Base-by-base conservation (phyloP, 306 rosid genomes). In the Delonix regia region DNA sequence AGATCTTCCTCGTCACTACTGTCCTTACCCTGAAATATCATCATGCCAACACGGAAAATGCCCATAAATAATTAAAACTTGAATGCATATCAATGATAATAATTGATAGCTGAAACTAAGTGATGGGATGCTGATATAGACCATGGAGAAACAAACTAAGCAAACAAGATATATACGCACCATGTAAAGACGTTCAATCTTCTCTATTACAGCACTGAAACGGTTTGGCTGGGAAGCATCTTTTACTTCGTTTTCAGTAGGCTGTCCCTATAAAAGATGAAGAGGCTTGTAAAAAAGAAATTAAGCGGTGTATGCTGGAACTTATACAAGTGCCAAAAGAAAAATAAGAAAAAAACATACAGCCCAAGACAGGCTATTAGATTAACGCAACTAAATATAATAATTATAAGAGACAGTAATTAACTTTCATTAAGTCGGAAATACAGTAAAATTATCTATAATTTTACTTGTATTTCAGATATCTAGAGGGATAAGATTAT, bases 201-300 rank as follows among this genome's bases (percentile, higher is more conserved):
- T 93, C 94, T 91, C 98, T 69, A 93, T 95, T 53, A 95, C 98
- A 74, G 99, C 99, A 86, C 93, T 95, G 81, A 93, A 95, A 36
- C 99, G 98, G 86, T 89, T 82, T 21, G 96, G 89, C 56, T 83
- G 93, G 74, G 93, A 69, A 78, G 87, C 87, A 75, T 95, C 98
- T 7, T 82, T 84, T 78, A 62, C 91, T 70, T 91, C 97, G 47
- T 79, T 79, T 68, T 85, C 94, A 51, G 80, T 81, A 53, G 88
- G 85, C 63, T 87, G 85, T 14, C 85, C 98, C 99, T 95, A 65
- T 73, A 55, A 81, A 53, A 72, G 60, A 72, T 16, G 39, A 38
- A 36, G 9, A 83, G 68, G 57, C 48, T 75, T 33, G 59, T 76
- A 16, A 80, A 10, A 38, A 48, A n/a, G n/a, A n/a, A 47, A 47